phyloP scores from a whole-genome alignment of 1,284 basidiomycete species.

The Cryptococcus sp. region DNA sequence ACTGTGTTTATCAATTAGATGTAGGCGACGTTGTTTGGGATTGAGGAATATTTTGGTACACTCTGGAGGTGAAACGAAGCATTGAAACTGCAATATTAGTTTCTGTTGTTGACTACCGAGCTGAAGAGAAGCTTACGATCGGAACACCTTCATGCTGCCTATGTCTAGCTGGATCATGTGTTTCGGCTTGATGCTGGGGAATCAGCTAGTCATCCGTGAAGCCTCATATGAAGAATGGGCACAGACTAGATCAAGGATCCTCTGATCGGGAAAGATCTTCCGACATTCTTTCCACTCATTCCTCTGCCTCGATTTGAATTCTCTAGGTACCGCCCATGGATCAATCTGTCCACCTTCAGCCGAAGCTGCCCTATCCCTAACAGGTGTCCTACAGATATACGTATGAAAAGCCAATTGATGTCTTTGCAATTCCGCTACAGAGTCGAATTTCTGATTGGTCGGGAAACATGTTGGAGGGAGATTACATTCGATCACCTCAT shows the following conservation, averaged over 20 bases:
- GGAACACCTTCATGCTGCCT: conserved; percentile 77
- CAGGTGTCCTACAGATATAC: conserved; percentile 61
- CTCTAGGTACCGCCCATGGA: conserved; percentile 19
- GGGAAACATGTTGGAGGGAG: conserved; percentile 77
- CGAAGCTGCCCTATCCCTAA: conserved; percentile 18
- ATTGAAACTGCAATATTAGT: conserved; percentile 62
- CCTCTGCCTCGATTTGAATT: conserved; percentile 16
- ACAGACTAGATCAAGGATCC: conserved; percentile 70
- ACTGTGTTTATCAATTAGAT: conserved; percentile 73
- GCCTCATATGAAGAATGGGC: neutral
- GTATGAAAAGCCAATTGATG: conserved; percentile 80
- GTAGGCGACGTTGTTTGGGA: conserved; percentile 72
- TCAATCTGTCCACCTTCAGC: neutral
- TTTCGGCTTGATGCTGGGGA: conserved; percentile 74
- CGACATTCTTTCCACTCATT: conserved; percentile 53
- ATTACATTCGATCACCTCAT: conserved; percentile 52
- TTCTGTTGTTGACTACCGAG: neutral
- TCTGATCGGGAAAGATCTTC: conserved; percentile 78
- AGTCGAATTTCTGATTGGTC: conserved; percentile 56
- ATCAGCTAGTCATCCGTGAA: neutral
- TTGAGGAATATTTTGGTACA: conserved; percentile 65
- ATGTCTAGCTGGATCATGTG: conserved; percentile 74
- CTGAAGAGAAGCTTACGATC: conserved; percentile 58
- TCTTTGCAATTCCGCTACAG: conserved; percentile 62
- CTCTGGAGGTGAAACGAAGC: conserved; percentile 57